A percentile compares a stretch with the other conserved stretches of the same genome.
Conservation (phyloP, 2,329 filamentous ascomycete genomes). For the Fusarium pseudoanthophilum region DNA sequence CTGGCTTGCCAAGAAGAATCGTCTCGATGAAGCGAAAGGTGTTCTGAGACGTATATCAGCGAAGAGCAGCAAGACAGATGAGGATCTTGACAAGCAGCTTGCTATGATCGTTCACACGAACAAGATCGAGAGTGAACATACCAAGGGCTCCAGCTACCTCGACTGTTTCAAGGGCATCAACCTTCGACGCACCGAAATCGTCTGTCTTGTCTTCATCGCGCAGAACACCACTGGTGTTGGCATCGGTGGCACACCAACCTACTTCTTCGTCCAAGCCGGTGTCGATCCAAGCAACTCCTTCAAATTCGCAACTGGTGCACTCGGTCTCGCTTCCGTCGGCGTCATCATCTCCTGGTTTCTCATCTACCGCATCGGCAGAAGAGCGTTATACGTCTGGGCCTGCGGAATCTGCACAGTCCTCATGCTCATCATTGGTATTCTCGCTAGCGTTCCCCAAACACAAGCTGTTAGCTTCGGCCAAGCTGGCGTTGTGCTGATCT, state of each 20-base stretch:
- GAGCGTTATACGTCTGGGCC: constrained; percentile 54
- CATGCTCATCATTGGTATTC: constrained; percentile 53
- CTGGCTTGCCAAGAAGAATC: constrained; percentile 46
- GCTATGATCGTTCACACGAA: constrained; percentile 75
- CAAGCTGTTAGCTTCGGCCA: constrained; percentile 48
- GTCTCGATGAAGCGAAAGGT: constrained; percentile 43
- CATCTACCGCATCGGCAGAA: constrained; percentile 51
- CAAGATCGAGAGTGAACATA: constrained; percentile 55
- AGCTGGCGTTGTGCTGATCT: constrained; percentile 55
- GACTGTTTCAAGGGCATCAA: constrained; percentile 62
- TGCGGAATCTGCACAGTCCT: constrained; percentile 54
- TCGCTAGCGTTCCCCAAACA: constrained; percentile 39
- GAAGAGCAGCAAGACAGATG: constrained; percentile 47
- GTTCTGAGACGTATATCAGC: constrained; percentile 51
- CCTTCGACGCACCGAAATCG: constrained; percentile 58
- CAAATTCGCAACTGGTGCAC: constrained; percentile 54
- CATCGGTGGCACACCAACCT: constrained; percentile 57
- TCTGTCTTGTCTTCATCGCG: constrained; percentile 54
- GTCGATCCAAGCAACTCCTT: constrained; percentile 53
- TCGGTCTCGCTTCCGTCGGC: constrained; percentile 56
- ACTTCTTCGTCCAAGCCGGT: constrained; percentile 59
- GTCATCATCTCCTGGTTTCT: constrained; percentile 55
- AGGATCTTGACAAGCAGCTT: constrained; percentile 52
- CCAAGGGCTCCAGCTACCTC: constrained; percentile 52
- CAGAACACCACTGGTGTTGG: constrained; percentile 54